Base-by-base conservation (phyloP, 1,284 basidiomycete species). In the Pseudozyma thailandica region DNA sequence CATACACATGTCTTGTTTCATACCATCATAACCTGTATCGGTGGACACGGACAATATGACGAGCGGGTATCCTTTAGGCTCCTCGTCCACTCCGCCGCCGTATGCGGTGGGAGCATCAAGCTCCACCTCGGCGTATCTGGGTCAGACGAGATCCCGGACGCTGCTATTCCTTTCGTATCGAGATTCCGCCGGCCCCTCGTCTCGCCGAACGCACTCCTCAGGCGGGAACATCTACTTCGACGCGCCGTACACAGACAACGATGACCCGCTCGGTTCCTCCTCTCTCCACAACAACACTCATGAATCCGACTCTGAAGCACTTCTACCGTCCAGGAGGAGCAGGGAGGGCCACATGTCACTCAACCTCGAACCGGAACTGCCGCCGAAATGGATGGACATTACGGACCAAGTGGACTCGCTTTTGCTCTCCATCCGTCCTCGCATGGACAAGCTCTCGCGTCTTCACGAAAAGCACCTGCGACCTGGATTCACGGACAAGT, bases 381-480 rank as follows among this genome's bases (percentile, higher is more conserved):
- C 82, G 20, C 82, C 82, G 0, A 71, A 68, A 64, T 83, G 82
- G 82, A 75, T 79, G 49, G 78, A 79, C 48, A 63, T 71, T 2
- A 72, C 71, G 10, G 81, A 81, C 33, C 63, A 77, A 31, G 75
- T 80, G 7, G 78, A 80, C 30, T 23, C 28, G 1, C 53, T 83
- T 25, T 73, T 78, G 8, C 6, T 50, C 15, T 41, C 58, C 16
- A 61, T 79, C 12, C 49, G 54, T 27, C 77, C 79, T 2, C 72
- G 75, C n/a, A 77, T 81, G 41, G 54, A 66, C 4, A 77, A 94
- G 91, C 96, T 82, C 80, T 94, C 98, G 83, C 94, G 91, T 82
- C 88, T 99, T 9, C 94, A 98, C 77, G 91, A 94, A 64, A 96
- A 93, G 83, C 94, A 98, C 83, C 90, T 92, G 52, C 88, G 98